Conservation (phyloP, 352 stramenopile genomes). For the Blastocystis sp. region DNA sequence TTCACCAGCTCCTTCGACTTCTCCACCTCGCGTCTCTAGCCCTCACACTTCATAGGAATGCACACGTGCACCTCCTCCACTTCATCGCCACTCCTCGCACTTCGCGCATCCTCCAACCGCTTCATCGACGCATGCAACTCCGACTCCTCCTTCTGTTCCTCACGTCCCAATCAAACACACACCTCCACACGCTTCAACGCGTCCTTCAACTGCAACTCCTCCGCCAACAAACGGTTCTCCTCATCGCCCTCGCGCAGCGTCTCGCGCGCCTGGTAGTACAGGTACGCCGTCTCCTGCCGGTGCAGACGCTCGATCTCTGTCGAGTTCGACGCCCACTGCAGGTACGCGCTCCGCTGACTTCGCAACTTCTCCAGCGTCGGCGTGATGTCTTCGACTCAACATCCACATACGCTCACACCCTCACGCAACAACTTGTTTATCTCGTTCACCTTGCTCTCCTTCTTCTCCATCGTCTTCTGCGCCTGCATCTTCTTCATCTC, state of each 20-base stretch:
- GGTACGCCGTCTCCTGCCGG: constrained; percentile 91
- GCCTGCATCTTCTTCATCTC: constrained; percentile 96
- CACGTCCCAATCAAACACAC: constrained; percentile 78
- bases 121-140: constrained; percentile 76
- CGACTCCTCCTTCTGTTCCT: constrained; percentile 76
- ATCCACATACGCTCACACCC: background rate
- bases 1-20: constrained; percentile 77
- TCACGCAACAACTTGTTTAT: constrained; percentile 89
- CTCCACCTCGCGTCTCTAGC: constrained; percentile 68
- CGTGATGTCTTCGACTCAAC: constrained; percentile 89
- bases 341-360: constrained; percentile 92
- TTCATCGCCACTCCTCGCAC: background rate
- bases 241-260: constrained; percentile 72
- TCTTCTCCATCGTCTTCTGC: constrained; percentile 98
- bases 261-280: constrained; percentile 79
- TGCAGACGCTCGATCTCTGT: constrained; percentile 94
- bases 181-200: constrained; percentile 80
- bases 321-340: constrained; percentile 96
- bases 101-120: constrained; percentile 69
- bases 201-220: constrained; percentile 85
- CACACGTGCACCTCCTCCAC: constrained; percentile 31
- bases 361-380: constrained; percentile 94
- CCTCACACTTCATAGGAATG: background rate
- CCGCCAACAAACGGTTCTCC: constrained; percentile 73
- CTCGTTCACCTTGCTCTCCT: constrained; percentile 97